Percentiles rank a stretch among this genome's conserved stretches.
These are phyloP conservation scores for Eutrema salsugineum DNA, from an alignment of 441 rosid species.

Conservation along the genomic window DNA sequence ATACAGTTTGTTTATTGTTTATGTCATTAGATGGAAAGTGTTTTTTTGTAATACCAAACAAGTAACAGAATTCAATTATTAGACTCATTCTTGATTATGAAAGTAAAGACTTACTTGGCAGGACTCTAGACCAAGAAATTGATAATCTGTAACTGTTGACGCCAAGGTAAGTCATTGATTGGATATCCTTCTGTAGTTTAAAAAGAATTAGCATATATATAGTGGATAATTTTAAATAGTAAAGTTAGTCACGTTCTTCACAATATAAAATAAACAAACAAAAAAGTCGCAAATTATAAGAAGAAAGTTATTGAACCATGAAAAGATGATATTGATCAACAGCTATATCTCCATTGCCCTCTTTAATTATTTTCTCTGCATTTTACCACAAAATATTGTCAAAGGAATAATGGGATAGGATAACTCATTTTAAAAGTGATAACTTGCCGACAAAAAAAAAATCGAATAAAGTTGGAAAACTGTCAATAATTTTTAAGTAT, in stretches of 20 bases:
- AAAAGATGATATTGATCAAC: constrained; percentile 42
- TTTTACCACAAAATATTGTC: neutral
- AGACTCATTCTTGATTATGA: neutral
- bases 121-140: constrained; percentile 52
- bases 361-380: constrained; percentile 37
- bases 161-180: constrained; percentile 42
- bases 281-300: neutral
- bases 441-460: neutral
- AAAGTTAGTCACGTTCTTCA: neutral
- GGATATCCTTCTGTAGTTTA: constrained; percentile 49
- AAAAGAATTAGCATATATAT: neutral
- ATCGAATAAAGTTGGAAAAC: neutral
- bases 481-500: neutral
- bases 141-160: constrained; percentile 46
- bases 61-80: neutral
- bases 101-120: constrained; percentile 43
- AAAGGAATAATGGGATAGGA: neutral
- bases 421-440: neutral
- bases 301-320: constrained; percentile 23
- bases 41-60: neutral
- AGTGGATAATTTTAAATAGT: neutral
- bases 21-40: neutral
- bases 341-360: constrained; percentile 40
- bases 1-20: neutral
- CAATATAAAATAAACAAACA: neutral